Base-by-base conservation (phyloP, 495 filamentous ascomycete species). In the Bacidia gigantensis region DNA sequence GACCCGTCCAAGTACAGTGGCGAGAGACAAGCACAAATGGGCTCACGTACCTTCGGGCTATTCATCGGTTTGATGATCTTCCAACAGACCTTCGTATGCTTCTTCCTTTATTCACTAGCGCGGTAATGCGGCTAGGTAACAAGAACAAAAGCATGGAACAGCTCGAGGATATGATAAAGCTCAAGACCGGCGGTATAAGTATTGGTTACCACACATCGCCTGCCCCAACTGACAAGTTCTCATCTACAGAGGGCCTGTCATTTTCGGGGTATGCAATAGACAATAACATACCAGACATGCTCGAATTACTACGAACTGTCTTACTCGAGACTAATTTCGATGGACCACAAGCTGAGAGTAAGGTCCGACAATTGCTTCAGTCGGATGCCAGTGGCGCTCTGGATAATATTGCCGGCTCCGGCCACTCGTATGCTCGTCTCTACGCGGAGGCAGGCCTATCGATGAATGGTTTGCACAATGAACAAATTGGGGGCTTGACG, bases 1-100 rank as follows among this genome's bases (percentile, higher is more conserved):
- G 79, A 26, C 72, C 78, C 41, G 74, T 82, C 21, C 80, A 83
- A 29, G 78, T 95, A 24, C 85, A 96, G 50, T 93, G 89, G 87
- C 82, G 85, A 42, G 86, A 89, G 62, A 87, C 89, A 12, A 85
- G 84, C 26, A 98, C 92, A 0, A 97, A 98, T 61, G 92, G 92
- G 2, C 66, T 98, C 47, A 97, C 93, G 1, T 98, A 98, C 65
- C 95, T 98, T 69, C 82, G 87, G 60, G 90, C 87, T 7, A 74
- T 95, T 63, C 87, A 90, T 58, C 70, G 74, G 1, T 77, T 97
- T 49, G 72, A 84, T 21, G 79, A 82, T 55, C 70, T 98, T 23
- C 92, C 93, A 0, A 81, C 87, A 58, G 86, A 96, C 21, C 75
- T 98, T 24, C 77, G 93, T 32, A 69, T 84, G 54, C 72, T 95